These are phyloP conservation scores for Naganishia sp. DNA, from an alignment of 1,284 basidiomycete species.

Conservation along the genomic window DNA sequence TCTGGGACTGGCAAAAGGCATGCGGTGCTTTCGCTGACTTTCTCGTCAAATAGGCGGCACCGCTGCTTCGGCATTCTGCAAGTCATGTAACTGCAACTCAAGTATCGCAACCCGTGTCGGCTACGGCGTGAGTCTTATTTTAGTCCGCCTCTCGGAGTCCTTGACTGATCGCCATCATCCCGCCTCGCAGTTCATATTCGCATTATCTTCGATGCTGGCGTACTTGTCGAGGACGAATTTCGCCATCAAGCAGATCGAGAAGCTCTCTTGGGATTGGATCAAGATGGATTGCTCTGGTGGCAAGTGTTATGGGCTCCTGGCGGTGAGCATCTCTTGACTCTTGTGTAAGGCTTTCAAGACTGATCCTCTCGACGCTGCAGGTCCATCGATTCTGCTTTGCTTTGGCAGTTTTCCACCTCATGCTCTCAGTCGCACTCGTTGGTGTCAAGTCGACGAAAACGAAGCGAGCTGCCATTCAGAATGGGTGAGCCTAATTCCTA, in stretches of 20 bases:
- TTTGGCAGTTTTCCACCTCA: constrained; percentile 80
- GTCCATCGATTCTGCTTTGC: constrained; percentile 97
- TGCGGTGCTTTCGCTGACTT: no score
- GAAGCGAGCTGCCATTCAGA: constrained; percentile 91
- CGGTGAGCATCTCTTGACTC: constrained; percentile 58
- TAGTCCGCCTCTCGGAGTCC: background rate
- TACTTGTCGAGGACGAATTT: constrained; percentile 93
- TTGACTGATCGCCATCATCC: constrained; percentile 11
- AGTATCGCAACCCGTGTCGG: constrained; percentile 97
- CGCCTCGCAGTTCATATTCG: constrained; percentile 78
- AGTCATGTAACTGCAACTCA: constrained; percentile 98
- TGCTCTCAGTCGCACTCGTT: constrained; percentile 76
- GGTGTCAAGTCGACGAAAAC: constrained; percentile 87
- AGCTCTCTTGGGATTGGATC: constrained; percentile 93
- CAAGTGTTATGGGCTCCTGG: constrained; percentile 94
- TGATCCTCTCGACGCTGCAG: constrained; percentile 53
- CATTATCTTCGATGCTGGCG: constrained; percentile 90
- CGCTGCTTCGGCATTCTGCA: constrained; percentile 91
- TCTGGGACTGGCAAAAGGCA: constrained; percentile 2
- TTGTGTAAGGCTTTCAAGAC: constrained; percentile 1
- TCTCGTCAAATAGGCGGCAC: constrained; percentile 42
- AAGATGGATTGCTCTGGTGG: constrained; percentile 94
- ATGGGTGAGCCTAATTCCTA: constrained; percentile 66
- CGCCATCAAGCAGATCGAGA: constrained; percentile 83
- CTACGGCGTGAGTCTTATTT: constrained; percentile 70